These are phyloP conservation scores for Aspergillus unguis DNA, from an alignment of 2,329 filamentous ascomycete species.

Conservation along the genomic window DNA sequence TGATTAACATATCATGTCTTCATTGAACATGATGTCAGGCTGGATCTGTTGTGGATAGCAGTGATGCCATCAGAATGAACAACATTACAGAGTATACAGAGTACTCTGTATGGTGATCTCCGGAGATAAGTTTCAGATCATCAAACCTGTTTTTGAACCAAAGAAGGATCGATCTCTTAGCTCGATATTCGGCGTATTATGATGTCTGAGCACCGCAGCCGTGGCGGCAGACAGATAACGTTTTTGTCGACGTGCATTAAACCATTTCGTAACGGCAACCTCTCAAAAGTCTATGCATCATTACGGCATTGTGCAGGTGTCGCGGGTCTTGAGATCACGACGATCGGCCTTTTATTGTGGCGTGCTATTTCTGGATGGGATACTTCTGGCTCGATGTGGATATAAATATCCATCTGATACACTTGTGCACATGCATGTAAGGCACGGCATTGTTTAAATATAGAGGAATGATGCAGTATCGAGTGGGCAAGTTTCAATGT, in stretches of 20 bases:
- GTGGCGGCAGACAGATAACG: slow-evolving; percentile 6
- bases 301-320: slow-evolving; percentile 26
- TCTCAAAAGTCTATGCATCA: slow-evolving; percentile 15
- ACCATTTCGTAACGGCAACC: slow-evolving; percentile 8
- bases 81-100: too few relatives aligned
- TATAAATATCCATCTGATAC: too few relatives aligned
- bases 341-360: slow-evolving; percentile 1
- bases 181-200: not conserved
- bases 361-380: not conserved
- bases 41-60: too few relatives aligned
- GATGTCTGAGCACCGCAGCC: not conserved
- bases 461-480: not conserved
- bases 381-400: not conserved
- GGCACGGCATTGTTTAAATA: not conserved
- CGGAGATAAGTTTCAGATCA: too few relatives aligned
- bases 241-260: slow-evolving; percentile 23
- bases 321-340: not conserved
- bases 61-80: too few relatives aligned
- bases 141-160: not conserved
- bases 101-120: too few relatives aligned
- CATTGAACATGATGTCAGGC: too few relatives aligned
- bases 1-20: too few relatives aligned
- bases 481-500: not conserved
- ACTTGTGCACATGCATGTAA: too few relatives aligned
- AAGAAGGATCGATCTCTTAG: not conserved